Percentiles rank a stretch among this genome's conserved stretches.
These are phyloP conservation scores for Chimonanthus praecox DNA, from an alignment of 164 flowering plant species.

Conservation along the genomic window DNA sequence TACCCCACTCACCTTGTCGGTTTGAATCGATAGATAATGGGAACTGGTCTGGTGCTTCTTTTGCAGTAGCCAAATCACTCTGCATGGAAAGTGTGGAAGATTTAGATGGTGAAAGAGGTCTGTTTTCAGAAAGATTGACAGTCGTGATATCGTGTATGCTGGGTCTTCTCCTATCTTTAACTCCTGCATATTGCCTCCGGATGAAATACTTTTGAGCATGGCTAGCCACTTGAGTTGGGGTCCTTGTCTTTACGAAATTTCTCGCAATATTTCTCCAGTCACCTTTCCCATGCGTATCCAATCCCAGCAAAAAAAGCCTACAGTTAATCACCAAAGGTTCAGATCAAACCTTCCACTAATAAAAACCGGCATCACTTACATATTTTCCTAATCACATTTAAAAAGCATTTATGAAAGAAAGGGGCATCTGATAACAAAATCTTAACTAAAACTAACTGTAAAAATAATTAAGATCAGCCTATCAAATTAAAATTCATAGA, in stretches of 20 bases:
- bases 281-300: slow-evolving; percentile 73
- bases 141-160: slow-evolving; percentile 85
- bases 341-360: too few species aligned
- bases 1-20: slow-evolving; percentile 31
- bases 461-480: too few species aligned
- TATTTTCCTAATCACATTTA: too few species aligned
- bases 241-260: slow-evolving; percentile 63
- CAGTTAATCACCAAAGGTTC: slow-evolving; percentile 4
- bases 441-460: too few species aligned
- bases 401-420: too few species aligned
- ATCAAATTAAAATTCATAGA: too few species aligned
- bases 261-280: slow-evolving; percentile 84
- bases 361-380: too few species aligned
- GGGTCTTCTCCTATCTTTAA: slow-evolving; percentile 69
- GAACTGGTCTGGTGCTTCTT: slow-evolving; percentile 20
- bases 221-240: slow-evolving; percentile 85
- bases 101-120: slow-evolving; percentile 33
- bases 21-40: slow-evolving; percentile 41
- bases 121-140: slow-evolving; percentile 39
- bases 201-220: slow-evolving; percentile 83
- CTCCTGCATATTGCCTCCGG: slow-evolving; percentile 49
- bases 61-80: slow-evolving; percentile 15
- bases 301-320: slow-evolving; percentile 77
- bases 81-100: slow-evolving; percentile 28
- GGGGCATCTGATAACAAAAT: too few species aligned